Evolutionary conservation across 306 rosid species (phyloP).

Genomic region (Acacia acuminata): DNA sequence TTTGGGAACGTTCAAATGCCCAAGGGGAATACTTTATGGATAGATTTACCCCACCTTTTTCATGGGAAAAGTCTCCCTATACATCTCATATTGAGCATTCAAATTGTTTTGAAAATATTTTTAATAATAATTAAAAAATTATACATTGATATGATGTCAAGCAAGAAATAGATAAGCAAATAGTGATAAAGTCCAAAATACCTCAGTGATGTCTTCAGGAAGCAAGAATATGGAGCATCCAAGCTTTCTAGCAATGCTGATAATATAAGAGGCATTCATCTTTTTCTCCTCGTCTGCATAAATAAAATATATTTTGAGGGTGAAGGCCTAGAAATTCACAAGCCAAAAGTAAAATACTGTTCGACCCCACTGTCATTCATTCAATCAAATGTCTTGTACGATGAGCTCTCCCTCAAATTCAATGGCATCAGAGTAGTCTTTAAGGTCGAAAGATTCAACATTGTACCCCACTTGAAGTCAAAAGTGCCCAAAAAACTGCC

Average conservation of each 20-base stretch:
- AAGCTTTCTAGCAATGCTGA: slow-evolving; percentile 97
- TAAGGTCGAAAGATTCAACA: background rate
- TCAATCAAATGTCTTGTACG: background rate
- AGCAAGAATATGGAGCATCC: slow-evolving; percentile 96
- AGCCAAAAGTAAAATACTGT: background rate
- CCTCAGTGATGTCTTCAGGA: slow-evolving; percentile 99
- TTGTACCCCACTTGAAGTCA: background rate
- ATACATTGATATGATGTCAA: background rate
- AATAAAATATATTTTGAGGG: background rate
- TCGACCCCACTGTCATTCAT: background rate
- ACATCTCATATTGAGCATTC: background rate
- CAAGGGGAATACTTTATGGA: too few species aligned
- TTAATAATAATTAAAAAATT: background rate
- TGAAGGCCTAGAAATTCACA: background rate
- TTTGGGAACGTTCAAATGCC: too few species aligned
- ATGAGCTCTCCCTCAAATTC: background rate
- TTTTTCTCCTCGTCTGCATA: slow-evolving; percentile 82
- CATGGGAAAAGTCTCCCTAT: background rate
- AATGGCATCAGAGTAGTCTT: background rate
- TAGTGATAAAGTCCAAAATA: slow-evolving; percentile 32
- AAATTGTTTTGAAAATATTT: background rate
- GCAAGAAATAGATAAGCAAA: background rate
- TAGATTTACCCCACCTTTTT: too few species aligned
- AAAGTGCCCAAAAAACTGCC: background rate
- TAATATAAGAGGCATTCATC: slow-evolving; percentile 97